Conservation (phyloP, 2,329 filamentous ascomycete species). For the Epichloe amarillans region DNA sequence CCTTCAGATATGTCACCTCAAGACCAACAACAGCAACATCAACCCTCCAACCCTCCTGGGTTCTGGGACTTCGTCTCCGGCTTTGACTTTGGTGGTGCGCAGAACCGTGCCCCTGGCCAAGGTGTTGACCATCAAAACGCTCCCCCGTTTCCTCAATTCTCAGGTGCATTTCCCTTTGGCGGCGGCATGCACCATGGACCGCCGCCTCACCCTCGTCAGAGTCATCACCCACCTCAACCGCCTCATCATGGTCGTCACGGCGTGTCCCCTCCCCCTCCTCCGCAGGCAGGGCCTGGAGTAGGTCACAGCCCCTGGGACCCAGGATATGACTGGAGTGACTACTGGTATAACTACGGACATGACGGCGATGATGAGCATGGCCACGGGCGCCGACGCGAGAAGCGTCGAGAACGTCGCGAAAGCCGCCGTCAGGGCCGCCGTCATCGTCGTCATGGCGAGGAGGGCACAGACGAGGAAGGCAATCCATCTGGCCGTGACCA, state of each 20-base stretch:
- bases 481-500: neutral
- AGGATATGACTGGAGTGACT: conserved; percentile 12
- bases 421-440: conserved; percentile 2
- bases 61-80: conserved; percentile 24
- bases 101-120: conserved; percentile 17
- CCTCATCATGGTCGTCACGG: conserved; percentile 6
- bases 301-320: conserved; percentile 3
- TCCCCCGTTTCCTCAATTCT: conserved; percentile 11
- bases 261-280: neutral
- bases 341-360: conserved; percentile 9
- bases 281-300: too few species aligned
- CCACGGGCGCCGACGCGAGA: conserved; percentile 11
- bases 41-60: neutral
- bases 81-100: conserved; percentile 15
- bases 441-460: conserved; percentile 12
- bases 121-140: conserved; percentile 25
- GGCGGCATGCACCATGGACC: conserved; percentile 6
- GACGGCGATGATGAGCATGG: conserved; percentile 12
- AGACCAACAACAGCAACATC: conserved; percentile 7
- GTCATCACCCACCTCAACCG: neutral
- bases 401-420: neutral
- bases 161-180: conserved; percentile 22
- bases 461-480: conserved; percentile 1
- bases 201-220: conserved; percentile 1
- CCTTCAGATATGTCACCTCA: conserved; percentile 13